Conservation (phyloP, 2,329 filamentous ascomycete genomes). For the Pseudohalonectria lignicola region DNA sequence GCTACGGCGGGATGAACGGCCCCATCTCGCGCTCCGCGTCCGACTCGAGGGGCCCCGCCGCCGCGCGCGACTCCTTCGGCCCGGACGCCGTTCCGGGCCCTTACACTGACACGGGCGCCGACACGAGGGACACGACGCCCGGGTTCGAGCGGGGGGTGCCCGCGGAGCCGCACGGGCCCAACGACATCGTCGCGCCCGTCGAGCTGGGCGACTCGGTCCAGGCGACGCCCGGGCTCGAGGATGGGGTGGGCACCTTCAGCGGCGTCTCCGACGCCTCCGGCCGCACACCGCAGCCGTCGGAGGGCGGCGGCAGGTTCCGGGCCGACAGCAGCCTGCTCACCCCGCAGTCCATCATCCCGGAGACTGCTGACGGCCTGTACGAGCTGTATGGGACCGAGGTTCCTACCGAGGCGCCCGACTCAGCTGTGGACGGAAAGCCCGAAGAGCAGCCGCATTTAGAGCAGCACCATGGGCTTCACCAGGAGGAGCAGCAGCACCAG, state of each 20-base stretch:
- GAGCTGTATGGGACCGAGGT: slow-evolving; percentile 33
- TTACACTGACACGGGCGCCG: slow-evolving; percentile 24
- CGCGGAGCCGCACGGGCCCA: slow-evolving; percentile 30
- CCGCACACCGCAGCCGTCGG: too few species aligned
- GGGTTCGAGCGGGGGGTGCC: slow-evolving; percentile 25
- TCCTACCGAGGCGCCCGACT: too few species aligned
- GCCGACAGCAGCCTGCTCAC: slow-evolving; percentile 2
- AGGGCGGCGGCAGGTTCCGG: slow-evolving; percentile 1
- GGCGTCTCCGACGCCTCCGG: too few species aligned
- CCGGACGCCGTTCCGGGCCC: slow-evolving; percentile 32
- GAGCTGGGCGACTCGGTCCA: slow-evolving; percentile 49
- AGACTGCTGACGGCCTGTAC: slow-evolving; percentile 21
- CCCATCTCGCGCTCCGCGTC: slow-evolving; percentile 21
- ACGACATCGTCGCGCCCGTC: slow-evolving; percentile 38
- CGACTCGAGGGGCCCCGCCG: slow-evolving; percentile 17
- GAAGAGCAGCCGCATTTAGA: too few species aligned
- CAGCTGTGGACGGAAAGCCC: too few species aligned
- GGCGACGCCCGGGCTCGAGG: slow-evolving; percentile 9
- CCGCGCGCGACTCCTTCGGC: slow-evolving; percentile 34
- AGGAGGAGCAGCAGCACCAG: too few species aligned
- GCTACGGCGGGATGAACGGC: slow-evolving; percentile 5
- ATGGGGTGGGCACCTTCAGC: slow-evolving; percentile 3
- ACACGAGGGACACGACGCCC: slow-evolving; percentile 12
- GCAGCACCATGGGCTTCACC: too few species aligned
- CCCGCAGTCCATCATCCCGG: slow-evolving; percentile 5